phyloP scores from a whole-genome alignment of 2,329 filamentous ascomycete genomes.

The Ophiosphaerella herpotricha region DNA sequence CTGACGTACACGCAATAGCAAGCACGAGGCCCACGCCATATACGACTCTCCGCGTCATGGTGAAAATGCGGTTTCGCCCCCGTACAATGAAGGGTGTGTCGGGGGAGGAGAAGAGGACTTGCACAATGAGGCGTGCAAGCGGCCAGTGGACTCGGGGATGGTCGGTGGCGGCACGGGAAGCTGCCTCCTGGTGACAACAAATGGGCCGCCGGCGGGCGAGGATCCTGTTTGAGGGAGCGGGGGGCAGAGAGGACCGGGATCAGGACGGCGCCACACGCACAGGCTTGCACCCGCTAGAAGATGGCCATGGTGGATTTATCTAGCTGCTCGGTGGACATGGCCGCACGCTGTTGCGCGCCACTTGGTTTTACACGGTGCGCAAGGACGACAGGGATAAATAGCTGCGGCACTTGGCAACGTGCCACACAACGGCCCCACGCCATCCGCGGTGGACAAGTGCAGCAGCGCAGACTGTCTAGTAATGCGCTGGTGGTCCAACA shows the following conservation, averaged over 20 bases:
- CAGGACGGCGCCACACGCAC: too few relatives aligned
- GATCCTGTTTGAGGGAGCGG: not conserved
- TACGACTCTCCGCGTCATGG: slow-evolving; percentile 55
- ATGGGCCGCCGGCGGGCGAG: not conserved
- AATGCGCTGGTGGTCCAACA: too few relatives aligned
- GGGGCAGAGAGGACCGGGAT: too few relatives aligned
- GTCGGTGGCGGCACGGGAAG: slow-evolving; percentile 2
- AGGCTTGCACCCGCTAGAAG: too few relatives aligned
- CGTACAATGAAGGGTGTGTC: not conserved
- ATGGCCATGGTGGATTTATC: slow-evolving; percentile 1
- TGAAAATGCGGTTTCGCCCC: slow-evolving; percentile 3
- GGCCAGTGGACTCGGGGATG: slow-evolving; percentile 8
- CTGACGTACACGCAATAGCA: slow-evolving; percentile 48
- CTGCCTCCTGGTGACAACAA: not conserved
- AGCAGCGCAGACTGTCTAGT: too few relatives aligned
- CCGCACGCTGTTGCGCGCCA: not conserved
- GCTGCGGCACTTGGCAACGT: not conserved
- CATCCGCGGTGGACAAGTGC: too few relatives aligned
- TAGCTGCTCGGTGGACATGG: not conserved
- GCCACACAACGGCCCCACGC: not conserved
- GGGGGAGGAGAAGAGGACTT: slow-evolving; percentile 2
- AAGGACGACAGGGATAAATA: slow-evolving; percentile 17
- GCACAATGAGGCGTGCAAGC: slow-evolving; percentile 4
- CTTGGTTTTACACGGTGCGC: not conserved
- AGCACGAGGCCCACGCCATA: slow-evolving; percentile 55